A percentile compares a stretch with the other conserved stretches of the same genome.
These are phyloP conservation scores for Blastocystis sp. DNA, from an alignment of 352 stramenopile genomes.

Conservation along the genomic window DNA sequence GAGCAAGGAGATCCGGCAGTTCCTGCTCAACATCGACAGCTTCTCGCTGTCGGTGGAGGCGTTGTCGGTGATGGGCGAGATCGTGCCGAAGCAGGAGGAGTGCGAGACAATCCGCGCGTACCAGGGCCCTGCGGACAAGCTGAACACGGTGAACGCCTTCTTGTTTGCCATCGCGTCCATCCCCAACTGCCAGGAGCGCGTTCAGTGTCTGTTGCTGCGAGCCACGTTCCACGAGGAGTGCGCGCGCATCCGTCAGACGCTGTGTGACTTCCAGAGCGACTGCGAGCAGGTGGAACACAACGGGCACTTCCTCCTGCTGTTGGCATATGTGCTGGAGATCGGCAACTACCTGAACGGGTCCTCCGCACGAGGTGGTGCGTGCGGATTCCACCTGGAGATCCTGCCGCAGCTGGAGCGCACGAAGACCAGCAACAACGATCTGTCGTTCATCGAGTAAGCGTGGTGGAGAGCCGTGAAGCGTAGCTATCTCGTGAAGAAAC, in stretches of 20 bases:
- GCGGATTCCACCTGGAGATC: conserved; percentile 54
- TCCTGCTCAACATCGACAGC: conserved; percentile 29
- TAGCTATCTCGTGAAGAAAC: conserved; percentile 50
- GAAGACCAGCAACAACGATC: conserved; percentile 22
- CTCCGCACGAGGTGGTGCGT: conserved; percentile 9
- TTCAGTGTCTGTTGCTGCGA: conserved; percentile 21
- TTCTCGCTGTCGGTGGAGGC: conserved; percentile 48
- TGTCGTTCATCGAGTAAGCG: conserved; percentile 33
- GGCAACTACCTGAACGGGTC: conserved; percentile 60
- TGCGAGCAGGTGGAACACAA: conserved; percentile 21
- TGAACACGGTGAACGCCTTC: conserved; percentile 40
- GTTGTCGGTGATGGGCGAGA: conserved; percentile 33
- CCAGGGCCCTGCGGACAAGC: conserved; percentile 7
- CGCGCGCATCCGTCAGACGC: not conserved
- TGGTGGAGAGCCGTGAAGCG: not conserved
- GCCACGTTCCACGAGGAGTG: conserved; percentile 21
- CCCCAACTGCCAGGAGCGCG: conserved; percentile 43
- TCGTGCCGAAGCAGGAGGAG: conserved; percentile 47
- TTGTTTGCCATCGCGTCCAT: conserved; percentile 26
- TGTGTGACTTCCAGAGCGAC: conserved; percentile 21
- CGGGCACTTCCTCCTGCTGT: conserved; percentile 25
- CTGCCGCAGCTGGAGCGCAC: conserved; percentile 44
- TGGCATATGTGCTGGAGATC: conserved; percentile 32
- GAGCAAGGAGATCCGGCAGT: conserved; percentile 7
- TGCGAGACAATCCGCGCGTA: conserved; percentile 17